Conservation (phyloP, 2,329 filamentous ascomycete genomes). For the Colletotrichum melonis region DNA sequence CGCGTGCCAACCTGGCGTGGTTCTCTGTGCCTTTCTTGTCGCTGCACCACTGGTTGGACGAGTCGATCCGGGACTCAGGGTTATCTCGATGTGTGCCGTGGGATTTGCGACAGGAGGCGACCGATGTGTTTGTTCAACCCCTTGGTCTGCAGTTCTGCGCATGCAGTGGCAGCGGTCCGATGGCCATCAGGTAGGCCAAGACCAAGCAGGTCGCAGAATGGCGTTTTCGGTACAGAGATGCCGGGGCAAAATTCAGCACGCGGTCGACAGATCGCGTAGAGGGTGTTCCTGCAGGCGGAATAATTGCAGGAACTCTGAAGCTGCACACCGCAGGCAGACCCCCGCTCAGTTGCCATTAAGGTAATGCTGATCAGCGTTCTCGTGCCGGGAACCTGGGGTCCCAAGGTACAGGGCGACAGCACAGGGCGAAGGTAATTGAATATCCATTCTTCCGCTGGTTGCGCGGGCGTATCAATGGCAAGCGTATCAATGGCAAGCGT, state of each 20-base stretch:
- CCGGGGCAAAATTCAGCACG: not conserved
- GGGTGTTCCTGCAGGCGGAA: slow-evolving; percentile 15
- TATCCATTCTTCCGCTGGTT: slow-evolving; percentile 6
- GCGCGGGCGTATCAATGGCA: not conserved
- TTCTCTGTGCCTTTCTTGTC: not conserved
- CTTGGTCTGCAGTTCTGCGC: slow-evolving; percentile 2
- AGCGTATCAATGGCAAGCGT: not conserved
- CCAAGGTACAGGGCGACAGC: slow-evolving; percentile 1
- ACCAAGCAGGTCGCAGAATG: not conserved
- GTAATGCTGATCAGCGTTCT: slow-evolving; percentile 27
- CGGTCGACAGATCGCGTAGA: slow-evolving; percentile 2
- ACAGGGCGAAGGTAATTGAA: not conserved
- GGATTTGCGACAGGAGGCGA: not conserved
- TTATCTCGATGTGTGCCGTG: slow-evolving; percentile 7
- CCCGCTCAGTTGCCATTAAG: slow-evolving; percentile 17
- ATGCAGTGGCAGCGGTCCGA: not conserved
- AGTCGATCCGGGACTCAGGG: slow-evolving; percentile 3
- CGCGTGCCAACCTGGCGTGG: slow-evolving; percentile 13
- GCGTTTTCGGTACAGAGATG: not conserved
- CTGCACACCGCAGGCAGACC: slow-evolving; percentile 20
- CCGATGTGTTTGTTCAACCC: not conserved
- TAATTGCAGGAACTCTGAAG: slow-evolving; percentile 23
- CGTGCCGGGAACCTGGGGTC: not conserved
- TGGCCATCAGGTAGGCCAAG: slow-evolving; percentile 9
- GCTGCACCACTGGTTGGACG: slow-evolving; percentile 6